A percentile compares a stretch with the other conserved stretches of the same genome.
Conservation (phyloP, 257 asterid genomes). For the Nyctanthes arbortristis region DNA sequence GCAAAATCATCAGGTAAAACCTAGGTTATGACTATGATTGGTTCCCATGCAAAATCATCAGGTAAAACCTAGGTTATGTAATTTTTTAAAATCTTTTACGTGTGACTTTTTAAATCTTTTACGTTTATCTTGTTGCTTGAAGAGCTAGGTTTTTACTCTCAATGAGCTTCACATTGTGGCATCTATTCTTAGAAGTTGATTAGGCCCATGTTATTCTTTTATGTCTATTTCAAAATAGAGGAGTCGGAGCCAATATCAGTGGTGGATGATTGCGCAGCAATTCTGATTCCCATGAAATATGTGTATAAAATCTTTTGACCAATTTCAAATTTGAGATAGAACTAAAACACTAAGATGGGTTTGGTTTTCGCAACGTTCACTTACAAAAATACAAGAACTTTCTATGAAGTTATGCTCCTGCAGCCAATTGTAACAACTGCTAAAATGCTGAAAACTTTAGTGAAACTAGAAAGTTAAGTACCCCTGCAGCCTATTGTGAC, state of each 20-base stretch:
- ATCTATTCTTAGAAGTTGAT: not conserved
- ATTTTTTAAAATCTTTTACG: not conserved
- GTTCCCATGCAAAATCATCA: slow-evolving; percentile 73
- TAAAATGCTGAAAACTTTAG: slow-evolving; percentile 2
- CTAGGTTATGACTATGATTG: slow-evolving; percentile 30
- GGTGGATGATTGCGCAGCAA: too few species aligned
- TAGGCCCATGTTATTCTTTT: too few species aligned
- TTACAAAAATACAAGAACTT: not conserved
- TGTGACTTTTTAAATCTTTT: not conserved
- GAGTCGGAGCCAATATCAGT: too few species aligned
- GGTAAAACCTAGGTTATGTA: slow-evolving; percentile 42
- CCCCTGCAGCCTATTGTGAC: not conserved
- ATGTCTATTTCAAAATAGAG: too few species aligned
- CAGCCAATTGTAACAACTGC: not conserved
- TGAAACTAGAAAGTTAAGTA: not conserved
- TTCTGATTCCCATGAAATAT: too few species aligned
- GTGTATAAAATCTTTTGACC: too few species aligned
- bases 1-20: slow-evolving; percentile 79
- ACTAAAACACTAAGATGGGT: too few species aligned
- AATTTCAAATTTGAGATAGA: too few species aligned
- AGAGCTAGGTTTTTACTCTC: not conserved
- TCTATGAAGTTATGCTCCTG: not conserved
- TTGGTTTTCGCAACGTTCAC: not conserved
- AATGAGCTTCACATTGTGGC: not conserved
- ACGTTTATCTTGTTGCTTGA: not conserved